Evolutionary conservation across 768 basidiomycete genomes (phyloP), one percentile per base, ranked within the genome.

Genomic region (Pulveroboletus sp.): DNA sequence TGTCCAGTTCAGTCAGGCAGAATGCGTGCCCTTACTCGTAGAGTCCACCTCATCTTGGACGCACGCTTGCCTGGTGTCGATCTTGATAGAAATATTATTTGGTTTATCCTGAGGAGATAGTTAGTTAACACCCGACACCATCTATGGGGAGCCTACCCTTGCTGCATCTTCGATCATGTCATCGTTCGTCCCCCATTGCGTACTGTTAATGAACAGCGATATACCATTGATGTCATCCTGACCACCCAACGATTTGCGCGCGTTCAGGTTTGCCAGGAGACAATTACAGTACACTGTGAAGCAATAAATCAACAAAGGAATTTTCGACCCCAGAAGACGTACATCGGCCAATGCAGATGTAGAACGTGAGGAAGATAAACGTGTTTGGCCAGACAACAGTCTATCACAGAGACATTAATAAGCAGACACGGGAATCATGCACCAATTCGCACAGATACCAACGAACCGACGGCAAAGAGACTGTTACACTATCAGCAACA

Each of bases 331-430:
- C 10, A 13, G 36, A 30, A 2, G 13, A 75, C 81, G 58, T 58
- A 83, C 82, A 63, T 46, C 82, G 74, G 28, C 82, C 82, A 27
- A 83, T 73, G 60, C 77, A 81, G 57, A 84, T 82, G 62, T 77
- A 84, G 66, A 83, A 84, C 2, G 76, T 71, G 41, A 84, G 82
- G 49, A 83, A 84, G 47, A 82, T 65, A 65, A 83, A 82, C 0
- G 81, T 81, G 9, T 67, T 35, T 0, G 74, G 75, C 37, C 76
- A 76, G 6, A 70, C 71, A n/a, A 71, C 54, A 55, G 83, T 83
- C 80, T 82, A 50, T 36, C 9, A 24, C 15, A 35, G 1, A 17
- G 39, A 46, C 44, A 44, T 52, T 31, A 59, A 27, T 17, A 11
- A 11, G 6, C 4, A 3, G 6, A 47, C 11, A 1, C 9, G 5